Conservation (phyloP, 306 rosid species). For the Amphicarpaea edgeworthii region DNA sequence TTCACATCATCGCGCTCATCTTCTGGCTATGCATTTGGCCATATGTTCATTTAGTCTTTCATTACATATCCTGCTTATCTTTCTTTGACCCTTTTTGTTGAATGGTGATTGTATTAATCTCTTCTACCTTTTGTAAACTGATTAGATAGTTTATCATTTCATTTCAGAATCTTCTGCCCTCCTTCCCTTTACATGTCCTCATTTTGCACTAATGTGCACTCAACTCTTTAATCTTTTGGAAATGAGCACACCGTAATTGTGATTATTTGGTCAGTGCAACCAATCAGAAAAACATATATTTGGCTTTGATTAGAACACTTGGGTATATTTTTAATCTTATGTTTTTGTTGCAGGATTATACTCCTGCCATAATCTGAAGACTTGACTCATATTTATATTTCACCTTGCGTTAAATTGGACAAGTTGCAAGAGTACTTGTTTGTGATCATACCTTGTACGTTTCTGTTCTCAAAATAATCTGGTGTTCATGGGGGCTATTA, state of each 20-base stretch:
- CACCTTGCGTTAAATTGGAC: conserved; percentile 43
- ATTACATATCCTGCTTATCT: conserved; percentile 19
- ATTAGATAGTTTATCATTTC: conserved; percentile 16
- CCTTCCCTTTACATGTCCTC: background rate
- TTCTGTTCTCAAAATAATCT: conserved; percentile 38
- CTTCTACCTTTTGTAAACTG: too few relatives aligned
- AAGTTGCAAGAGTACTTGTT: conserved; percentile 43
- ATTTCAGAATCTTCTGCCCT: conserved; percentile 8
- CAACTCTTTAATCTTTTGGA: conserved; percentile 34
- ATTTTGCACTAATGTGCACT: conserved; percentile 24
- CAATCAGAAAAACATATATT: background rate
- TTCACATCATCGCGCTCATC: conserved; percentile 35
- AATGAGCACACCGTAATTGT: background rate
- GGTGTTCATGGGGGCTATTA: conserved; percentile 24
- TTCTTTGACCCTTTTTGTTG: conserved; percentile 6
- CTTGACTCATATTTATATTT: conserved; percentile 41
- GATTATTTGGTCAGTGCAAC: background rate
- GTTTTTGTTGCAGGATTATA: conserved; percentile 41
- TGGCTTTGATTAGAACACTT: background rate
- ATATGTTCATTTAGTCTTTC: conserved; percentile 25
- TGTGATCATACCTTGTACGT: conserved; percentile 47
- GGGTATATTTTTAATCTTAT: conserved; percentile 4
- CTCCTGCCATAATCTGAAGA: conserved; percentile 40
- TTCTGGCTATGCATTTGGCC: conserved; percentile 31
- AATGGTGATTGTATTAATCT: background rate